Evolutionary conservation across 768 basidiomycete species (phyloP), one percentile per base, ranked within the genome.

Genomic region (Pholiota conissans): DNA sequence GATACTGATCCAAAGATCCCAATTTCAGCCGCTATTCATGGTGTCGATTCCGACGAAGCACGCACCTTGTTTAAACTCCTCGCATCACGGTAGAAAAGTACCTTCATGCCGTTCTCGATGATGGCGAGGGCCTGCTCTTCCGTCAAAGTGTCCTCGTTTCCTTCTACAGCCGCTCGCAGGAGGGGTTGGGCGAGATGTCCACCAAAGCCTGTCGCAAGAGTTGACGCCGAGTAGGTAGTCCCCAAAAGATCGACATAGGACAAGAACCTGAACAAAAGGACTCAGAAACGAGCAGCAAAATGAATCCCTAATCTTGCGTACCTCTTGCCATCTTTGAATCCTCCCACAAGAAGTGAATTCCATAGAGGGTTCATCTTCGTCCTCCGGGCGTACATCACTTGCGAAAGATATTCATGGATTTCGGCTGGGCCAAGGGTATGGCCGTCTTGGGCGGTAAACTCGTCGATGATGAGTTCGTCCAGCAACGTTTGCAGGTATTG

Each of bases 81-180:
- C 5, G 96, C 96, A 65, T 99, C 97, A 42, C 97, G 86, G 75
- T 99, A 99, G 75, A 89, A 98, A 48, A 99, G 81, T 14, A 98
- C 95, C 63, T 87, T 86, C 88, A 99, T 92, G 69, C 90, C 86
- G 49, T 90, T 84, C 66, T 90, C 84, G 52, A 99, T 69, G 58
- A 98, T 89, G 65, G 80, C 76, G 24, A 81, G 76, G 14, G 93
- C 97, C 56, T 94, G 84, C 35, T 86, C 87, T 66, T 91, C 89
- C 2, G 89, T 89, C 55, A 98, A 73, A 1, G 72, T 75, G 49
- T 90, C 81, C 64, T 92, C 89, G 22, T 80, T 77, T 3, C 88
- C 90, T 72, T 99, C 95, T 37, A 95, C 93, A 13, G 90, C 93
- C 60, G 90, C 89, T 30, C 97, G 86, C 18, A 99, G 82, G 5